phyloP scores from a whole-genome alignment of 2,329 filamentous ascomycete species.

The Apiospora arundinis region DNA sequence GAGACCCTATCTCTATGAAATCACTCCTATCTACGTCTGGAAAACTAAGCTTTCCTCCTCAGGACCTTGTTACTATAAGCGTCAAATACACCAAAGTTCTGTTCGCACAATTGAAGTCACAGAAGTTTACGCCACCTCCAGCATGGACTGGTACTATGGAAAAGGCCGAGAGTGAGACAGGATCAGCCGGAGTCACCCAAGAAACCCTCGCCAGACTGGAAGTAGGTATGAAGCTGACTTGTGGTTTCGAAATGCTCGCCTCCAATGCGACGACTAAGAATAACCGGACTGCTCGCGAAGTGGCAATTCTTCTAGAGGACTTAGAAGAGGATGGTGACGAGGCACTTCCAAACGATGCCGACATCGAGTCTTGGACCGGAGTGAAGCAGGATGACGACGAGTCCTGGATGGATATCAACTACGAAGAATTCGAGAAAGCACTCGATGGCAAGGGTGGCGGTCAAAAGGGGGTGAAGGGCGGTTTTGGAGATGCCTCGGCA shows the following conservation, averaged over 20 bases:
- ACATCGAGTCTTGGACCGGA: slow-evolving; percentile 74
- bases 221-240: slow-evolving; percentile 86
- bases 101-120: slow-evolving; percentile 88
- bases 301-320: slow-evolving; percentile 78
- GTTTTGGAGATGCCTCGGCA: slow-evolving; percentile 69
- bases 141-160: slow-evolving; percentile 52
- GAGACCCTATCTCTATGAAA: slow-evolving; percentile 79
- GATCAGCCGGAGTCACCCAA: slow-evolving; percentile 30
- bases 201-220: slow-evolving; percentile 56
- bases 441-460: slow-evolving; percentile 59
- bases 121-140: slow-evolving; percentile 74
- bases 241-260: slow-evolving; percentile 89
- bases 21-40: slow-evolving; percentile 64
- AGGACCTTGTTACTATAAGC: slow-evolving; percentile 80
- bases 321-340: slow-evolving; percentile 72
- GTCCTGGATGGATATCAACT: slow-evolving; percentile 90
- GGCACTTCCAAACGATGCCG: slow-evolving; percentile 71
- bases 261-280: slow-evolving; percentile 71
- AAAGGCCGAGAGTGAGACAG: slow-evolving; percentile 33
- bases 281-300: slow-evolving; percentile 73
- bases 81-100: slow-evolving; percentile 86
- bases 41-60: slow-evolving; percentile 71
- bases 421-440: slow-evolving; percentile 85
- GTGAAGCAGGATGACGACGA: slow-evolving; percentile 77
- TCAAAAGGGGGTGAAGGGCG: slow-evolving; percentile 35